Conservation (phyloP, 2,329 filamentous ascomycete species). For the Microthyrium microscopicum region DNA sequence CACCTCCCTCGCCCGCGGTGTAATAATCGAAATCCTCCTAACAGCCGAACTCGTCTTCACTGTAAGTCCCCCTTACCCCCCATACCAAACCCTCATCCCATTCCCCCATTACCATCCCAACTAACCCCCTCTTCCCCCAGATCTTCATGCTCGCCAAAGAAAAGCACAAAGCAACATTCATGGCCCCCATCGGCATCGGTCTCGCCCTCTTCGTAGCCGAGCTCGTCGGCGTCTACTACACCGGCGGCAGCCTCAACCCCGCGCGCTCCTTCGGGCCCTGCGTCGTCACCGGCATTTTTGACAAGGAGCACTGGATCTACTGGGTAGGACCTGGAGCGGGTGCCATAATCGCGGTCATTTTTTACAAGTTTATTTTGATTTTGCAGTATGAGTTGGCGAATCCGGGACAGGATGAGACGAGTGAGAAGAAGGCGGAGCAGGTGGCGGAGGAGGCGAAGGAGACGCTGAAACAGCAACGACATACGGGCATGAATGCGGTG, state of each 20-base stretch:
- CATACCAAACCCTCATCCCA: too few relatives aligned
- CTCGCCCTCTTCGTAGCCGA: constrained; percentile 10
- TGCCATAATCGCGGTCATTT: constrained; percentile 6
- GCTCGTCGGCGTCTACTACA: constrained; percentile 6
- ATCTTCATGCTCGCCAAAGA: constrained; percentile 23
- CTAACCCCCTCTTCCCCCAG: too few relatives aligned
- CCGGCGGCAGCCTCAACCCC: constrained; percentile 6
- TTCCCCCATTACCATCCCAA: too few relatives aligned
- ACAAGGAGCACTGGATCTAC: constrained; percentile 9
- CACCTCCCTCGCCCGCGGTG: constrained; percentile 26
- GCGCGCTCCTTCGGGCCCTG: constrained; percentile 7
- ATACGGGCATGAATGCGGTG: too few relatives aligned
- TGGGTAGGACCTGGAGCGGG: constrained; percentile 7
- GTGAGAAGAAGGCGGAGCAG: constrained; percentile 1
- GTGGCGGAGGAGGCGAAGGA: constrained; percentile 2
- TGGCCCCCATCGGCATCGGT: constrained; percentile 20
- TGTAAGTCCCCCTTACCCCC: constrained; percentile 19
- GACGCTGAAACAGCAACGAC: too few relatives aligned
- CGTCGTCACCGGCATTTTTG: constrained; percentile 7
- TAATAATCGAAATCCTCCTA: constrained; percentile 33
- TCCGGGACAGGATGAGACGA: constrained; percentile 7
- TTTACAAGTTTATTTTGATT: constrained; percentile 8
- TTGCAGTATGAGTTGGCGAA: constrained; percentile 8
- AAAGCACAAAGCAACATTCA: constrained; percentile 25
- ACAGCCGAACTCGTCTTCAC: constrained; percentile 25